Evolutionary conservation across 805 yeast genomes (phyloP), one percentile per base, ranked within the genome.

Genomic region (Wickerhamiella kurtzmanii): DNA sequence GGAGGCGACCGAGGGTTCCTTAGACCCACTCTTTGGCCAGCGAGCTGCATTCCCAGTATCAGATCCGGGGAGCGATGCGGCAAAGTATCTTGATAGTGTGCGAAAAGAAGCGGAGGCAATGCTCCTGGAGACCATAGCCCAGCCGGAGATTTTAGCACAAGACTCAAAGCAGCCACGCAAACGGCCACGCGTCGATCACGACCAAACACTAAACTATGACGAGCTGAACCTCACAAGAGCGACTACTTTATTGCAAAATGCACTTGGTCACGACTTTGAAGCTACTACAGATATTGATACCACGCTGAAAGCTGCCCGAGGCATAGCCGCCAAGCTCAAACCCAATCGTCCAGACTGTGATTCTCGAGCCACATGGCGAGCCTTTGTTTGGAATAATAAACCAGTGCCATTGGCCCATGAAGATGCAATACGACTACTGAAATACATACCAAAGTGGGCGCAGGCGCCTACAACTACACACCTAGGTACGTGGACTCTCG

Each of bases 401-500:
- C 55, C 61, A 2, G 47, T 49, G 8, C 73, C 75, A 3, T 45
- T 72, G n/a, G 67, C 63, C 40, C 71, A 68, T 38, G 54, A 52
- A 3, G 59, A 60, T 38, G 56, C 59, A 17, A 55, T 71, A 40
- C 61, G 67, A 41, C 55, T 72, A 41, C 46, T 68, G 6, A 67
- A 66, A n/a, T 71, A 71, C 54, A 62, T 61, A 43, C 62, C 66
- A 8, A 64, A 65, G 47, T 74, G 77, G 76, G 53, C 67, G 0
- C 58, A 52, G 2, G 44, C 63, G 40, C 51, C 57, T 2, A 22
- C 44, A 22, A 16, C 9, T 21, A 13, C 18, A 6, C n/a, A 41
- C 8, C 32, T 16, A 11, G 16, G 18, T 6, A 8, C 5, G 13
- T 74, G 79, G 79, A 55, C 70, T 1, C 65, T 66, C 53, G 62